These are phyloP conservation scores for Cyathus striatus DNA, from an alignment of 768 basidiomycete genomes.

Conservation along the genomic window DNA sequence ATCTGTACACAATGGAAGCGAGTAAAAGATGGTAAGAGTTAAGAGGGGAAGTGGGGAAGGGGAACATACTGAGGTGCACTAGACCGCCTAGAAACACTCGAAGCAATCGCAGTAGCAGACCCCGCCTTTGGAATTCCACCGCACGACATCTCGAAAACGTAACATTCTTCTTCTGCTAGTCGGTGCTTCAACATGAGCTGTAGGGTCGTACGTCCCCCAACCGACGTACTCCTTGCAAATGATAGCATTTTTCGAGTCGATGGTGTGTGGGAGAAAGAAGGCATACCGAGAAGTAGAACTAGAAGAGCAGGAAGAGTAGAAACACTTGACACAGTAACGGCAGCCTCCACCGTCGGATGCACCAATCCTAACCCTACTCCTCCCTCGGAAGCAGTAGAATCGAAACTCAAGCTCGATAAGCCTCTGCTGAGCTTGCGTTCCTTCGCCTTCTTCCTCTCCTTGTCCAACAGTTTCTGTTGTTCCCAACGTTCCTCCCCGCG, in stretches of 20 bases:
- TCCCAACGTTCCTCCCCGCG: constrained; percentile 70
- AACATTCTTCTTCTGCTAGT: too few species aligned
- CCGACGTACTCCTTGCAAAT: constrained; percentile 98
- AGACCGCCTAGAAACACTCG: too few species aligned
- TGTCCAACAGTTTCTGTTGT: too few species aligned
- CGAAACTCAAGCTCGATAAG: too few species aligned
- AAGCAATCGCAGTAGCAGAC: constrained; percentile 89
- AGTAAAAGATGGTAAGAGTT: too few species aligned
- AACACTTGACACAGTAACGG: constrained; percentile 44
- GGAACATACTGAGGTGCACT: too few species aligned
- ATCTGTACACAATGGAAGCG: too few species aligned
- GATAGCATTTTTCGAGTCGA: constrained; percentile 90
- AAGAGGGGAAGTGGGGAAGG: too few species aligned
- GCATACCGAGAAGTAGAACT: constrained; percentile 27
- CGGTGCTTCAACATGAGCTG: constrained; percentile 69
- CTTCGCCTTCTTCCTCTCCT: constrained; percentile 42
- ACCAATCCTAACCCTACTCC: constrained; percentile 75
- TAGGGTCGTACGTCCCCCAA: constrained; percentile 80
- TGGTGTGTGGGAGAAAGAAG: constrained; percentile 2
- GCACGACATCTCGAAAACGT: too few species aligned
- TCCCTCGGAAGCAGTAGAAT: too few species aligned
- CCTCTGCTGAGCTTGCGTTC: too few species aligned
- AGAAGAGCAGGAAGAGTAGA: constrained; percentile 22
- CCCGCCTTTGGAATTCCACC: constrained; percentile 87
- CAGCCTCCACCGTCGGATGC: constrained; percentile 58